A percentile compares a stretch with the other conserved stretches of the same genome.
phyloP scores from a whole-genome alignment of 495 filamentous ascomycete genomes.

The Daldinia concentrica region DNA sequence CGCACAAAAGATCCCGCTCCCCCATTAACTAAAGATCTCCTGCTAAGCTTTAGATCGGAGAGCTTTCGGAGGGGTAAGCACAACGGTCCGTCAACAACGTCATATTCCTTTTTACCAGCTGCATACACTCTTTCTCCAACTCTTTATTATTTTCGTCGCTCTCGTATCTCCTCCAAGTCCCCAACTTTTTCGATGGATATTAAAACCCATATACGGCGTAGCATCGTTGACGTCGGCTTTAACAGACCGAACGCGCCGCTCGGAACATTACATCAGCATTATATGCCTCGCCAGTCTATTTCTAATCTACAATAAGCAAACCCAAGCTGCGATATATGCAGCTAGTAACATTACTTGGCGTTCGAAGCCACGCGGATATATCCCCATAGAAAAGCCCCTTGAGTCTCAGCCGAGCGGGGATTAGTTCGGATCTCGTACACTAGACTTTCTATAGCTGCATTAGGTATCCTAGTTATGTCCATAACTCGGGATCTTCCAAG shows the following conservation, averaged over 20 bases:
- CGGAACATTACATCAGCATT: constrained; percentile 39
- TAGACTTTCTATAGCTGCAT: not conserved
- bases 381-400: not conserved
- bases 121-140: constrained; percentile 14
- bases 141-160: constrained; percentile 11
- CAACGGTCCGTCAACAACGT: constrained; percentile 21
- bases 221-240: constrained; percentile 18
- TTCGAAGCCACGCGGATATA: constrained; percentile 5
- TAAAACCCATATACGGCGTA: constrained; percentile 9
- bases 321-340: constrained; percentile 3
- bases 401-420: constrained; percentile 18
- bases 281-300: constrained; percentile 23
- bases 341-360: constrained; percentile 16
- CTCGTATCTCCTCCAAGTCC: constrained; percentile 20
- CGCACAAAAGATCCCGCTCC: not conserved
- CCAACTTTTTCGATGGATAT: constrained; percentile 20
- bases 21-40: no score
- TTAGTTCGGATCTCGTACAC: constrained; percentile 11
- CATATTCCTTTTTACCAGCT: constrained; percentile 6
- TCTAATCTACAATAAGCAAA: constrained; percentile 37
- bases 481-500: constrained; percentile 29
- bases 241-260: constrained; percentile 10
- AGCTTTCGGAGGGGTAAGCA: constrained; percentile 6
- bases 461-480: not conserved
- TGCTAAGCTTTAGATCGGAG: constrained; percentile 15